Conservation (phyloP, 78 protist genomes). For the Dictyostelium capitatum region DNA sequence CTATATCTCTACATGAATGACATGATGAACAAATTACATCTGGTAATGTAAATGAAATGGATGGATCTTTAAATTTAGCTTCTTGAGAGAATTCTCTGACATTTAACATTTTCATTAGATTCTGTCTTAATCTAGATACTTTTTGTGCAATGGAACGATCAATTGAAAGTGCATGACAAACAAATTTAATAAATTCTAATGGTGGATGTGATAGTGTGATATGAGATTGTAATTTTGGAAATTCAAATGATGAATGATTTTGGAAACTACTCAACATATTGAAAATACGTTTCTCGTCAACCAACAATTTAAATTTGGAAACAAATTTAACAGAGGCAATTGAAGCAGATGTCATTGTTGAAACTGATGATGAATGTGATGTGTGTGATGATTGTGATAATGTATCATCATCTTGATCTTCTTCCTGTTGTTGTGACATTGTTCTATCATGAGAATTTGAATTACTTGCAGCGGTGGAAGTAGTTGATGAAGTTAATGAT, state of each 20-base stretch:
- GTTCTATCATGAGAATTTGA: not conserved
- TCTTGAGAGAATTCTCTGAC: constrained; percentile 86
- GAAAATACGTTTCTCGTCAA: constrained; percentile 27
- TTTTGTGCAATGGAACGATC: constrained; percentile 29
- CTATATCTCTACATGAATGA: constrained; percentile 81
- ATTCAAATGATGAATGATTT: constrained; percentile 1
- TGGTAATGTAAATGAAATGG: constrained; percentile 62
- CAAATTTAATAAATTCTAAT: constrained; percentile 66
- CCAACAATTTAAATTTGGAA: constrained; percentile 11
- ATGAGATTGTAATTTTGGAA: constrained; percentile 52
- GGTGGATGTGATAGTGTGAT: constrained; percentile 28
- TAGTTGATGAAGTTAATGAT: not conserved
- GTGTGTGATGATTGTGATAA: too few species aligned
- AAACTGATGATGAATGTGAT: not conserved
- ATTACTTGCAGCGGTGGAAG: not conserved
- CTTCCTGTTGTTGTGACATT: constrained; percentile 21
- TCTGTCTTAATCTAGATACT: constrained; percentile 58
- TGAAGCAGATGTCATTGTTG: not conserved
- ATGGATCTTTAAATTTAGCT: constrained; percentile 81
- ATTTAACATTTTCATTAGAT: constrained; percentile 59
- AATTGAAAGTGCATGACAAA: constrained; percentile 77
- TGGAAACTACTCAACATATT: constrained; percentile 5
- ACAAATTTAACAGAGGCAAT: not conserved
- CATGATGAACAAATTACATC: constrained; percentile 90
- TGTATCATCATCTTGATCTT: constrained; percentile 16